phyloP scores from a whole-genome alignment of 2,329 filamentous ascomycete species.

The Boeremia lycopersici region DNA sequence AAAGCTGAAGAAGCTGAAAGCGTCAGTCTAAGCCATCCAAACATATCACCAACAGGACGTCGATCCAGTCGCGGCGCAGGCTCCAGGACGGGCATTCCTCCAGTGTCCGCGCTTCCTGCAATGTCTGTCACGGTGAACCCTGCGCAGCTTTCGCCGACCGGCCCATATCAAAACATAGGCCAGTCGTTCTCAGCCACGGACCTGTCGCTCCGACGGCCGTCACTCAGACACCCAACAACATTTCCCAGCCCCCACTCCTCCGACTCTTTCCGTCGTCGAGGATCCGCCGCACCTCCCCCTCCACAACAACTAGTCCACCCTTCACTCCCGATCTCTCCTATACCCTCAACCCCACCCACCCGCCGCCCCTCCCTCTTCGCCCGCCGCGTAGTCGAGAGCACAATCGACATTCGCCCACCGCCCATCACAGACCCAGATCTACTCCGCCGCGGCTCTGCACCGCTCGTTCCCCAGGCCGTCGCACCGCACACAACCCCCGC shows the following conservation, averaged over 20 bases:
- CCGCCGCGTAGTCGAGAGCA: slow-evolving; percentile 26
- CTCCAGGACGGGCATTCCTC: slow-evolving; percentile 13
- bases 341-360: not conserved
- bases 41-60: slow-evolving; percentile 32
- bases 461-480: slow-evolving; percentile 4
- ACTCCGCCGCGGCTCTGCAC: slow-evolving; percentile 35
- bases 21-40: slow-evolving; percentile 45
- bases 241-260: slow-evolving; percentile 38
- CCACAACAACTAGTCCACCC: slow-evolving; percentile 1
- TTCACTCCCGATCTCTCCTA: slow-evolving; percentile 5
- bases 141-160: slow-evolving; percentile 22
- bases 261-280: slow-evolving; percentile 29
- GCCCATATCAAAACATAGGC: slow-evolving; percentile 27
- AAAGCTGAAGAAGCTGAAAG: slow-evolving; percentile 55
- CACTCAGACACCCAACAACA: slow-evolving; percentile 43
- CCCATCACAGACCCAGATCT: slow-evolving; percentile 21
- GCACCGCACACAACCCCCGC: not conserved
- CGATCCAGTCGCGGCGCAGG: slow-evolving; percentile 6
- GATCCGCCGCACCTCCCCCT: slow-evolving; percentile 27
- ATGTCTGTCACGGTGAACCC: slow-evolving; percentile 31
- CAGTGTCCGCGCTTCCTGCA: slow-evolving; percentile 26
- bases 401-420: slow-evolving; percentile 30
- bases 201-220: slow-evolving; percentile 33
- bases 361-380: slow-evolving; percentile 22
- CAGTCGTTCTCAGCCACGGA: slow-evolving; percentile 35